A percentile compares a stretch with the other conserved stretches of the same genome.
Evolutionary conservation across 2,329 filamentous ascomycete genomes (phyloP).

Genomic region (Calonectria henricotiae): DNA sequence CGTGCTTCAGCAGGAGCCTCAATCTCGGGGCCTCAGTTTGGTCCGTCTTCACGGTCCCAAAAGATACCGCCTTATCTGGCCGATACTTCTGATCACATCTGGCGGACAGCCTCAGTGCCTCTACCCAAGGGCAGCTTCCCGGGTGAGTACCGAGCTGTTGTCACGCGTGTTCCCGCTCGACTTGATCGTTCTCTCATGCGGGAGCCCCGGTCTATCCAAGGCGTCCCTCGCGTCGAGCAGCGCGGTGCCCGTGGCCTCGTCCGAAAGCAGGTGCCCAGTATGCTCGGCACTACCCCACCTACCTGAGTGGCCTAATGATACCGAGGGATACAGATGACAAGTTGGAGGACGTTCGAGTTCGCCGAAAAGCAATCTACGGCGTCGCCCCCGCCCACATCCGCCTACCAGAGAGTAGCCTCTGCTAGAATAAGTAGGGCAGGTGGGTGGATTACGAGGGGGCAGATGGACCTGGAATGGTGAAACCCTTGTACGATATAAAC

Average conservation of each 20-base stretch:
- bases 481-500: slow-evolving; percentile 52
- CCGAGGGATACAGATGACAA: not conserved
- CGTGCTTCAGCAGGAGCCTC: slow-evolving; percentile 71
- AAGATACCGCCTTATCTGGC: slow-evolving; percentile 76
- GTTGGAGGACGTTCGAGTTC: slow-evolving; percentile 9
- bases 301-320: slow-evolving; percentile 49
- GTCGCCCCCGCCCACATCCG: not conserved
- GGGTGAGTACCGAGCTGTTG: slow-evolving; percentile 74
- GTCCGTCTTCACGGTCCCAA: slow-evolving; percentile 57
- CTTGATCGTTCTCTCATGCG: slow-evolving; percentile 92
- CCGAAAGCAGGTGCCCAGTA: slow-evolving; percentile 72
- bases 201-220: slow-evolving; percentile 91
- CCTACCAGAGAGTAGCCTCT: slow-evolving; percentile 3
- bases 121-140: slow-evolving; percentile 75
- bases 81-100: slow-evolving; percentile 84
- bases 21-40: slow-evolving; percentile 58
- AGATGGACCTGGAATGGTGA: not conserved
- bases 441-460: not conserved
- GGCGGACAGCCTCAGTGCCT: slow-evolving; percentile 78
- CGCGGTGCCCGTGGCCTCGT: slow-evolving; percentile 67
- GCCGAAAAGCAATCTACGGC: not conserved
- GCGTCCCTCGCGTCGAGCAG: slow-evolving; percentile 78
- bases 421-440: not conserved
- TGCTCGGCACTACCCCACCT: slow-evolving; percentile 63
- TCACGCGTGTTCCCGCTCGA: slow-evolving; percentile 82